Evolutionary conservation across 352 stramenopile genomes (phyloP), one percentile per base, ranked within the genome.

Genomic region (Pythium aristosporum): DNA sequence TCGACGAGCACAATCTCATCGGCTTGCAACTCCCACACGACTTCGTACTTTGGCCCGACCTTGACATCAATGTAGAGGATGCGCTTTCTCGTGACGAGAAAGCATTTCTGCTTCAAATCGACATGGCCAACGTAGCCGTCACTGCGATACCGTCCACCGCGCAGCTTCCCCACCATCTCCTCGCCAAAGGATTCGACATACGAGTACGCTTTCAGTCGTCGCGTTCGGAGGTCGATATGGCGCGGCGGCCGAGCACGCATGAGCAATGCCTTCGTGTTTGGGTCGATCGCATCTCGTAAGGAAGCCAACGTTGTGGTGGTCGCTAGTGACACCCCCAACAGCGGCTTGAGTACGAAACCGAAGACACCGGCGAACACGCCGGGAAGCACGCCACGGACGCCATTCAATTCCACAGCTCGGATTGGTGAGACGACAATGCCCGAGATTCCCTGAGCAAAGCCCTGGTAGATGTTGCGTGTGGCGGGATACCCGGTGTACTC

Each of bases 111-210:
- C 63, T 90, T 88, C 12, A 93, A 59, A 39, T 93, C 82, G 4
- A 94, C 75, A 50, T 96, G 84, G 15, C 87, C 87, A 28, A 96
- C 52, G 51, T 96, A 96, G 34, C 85, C 85, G 58, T 96, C 87
- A 18, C 58, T 64, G 41, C 85, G 84, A 48, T 92, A 92, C n/a
- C 82, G 76, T 12, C 83, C 85, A 47, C 84, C 85, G 12, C 80
- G 80, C 8, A 96, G 76, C 51, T 91, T 92, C 46, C 82, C 74
- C 37, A 94, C 84, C 52, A 96, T 86, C 57, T 96, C 87, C 69
- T 96, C 87, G 2, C 87, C 87, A n/a, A 92, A 76, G 2, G 87
- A 91, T 56, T 96, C 84, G 25, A 96, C 80, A 55, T 94, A 96
- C 39, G 87, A 96, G 54, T 93, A 96, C 2, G 89, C 76, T 49